phyloP scores from a whole-genome alignment of 192 early-diverging fungal species.

The Paraglomus brasilianum region DNA sequence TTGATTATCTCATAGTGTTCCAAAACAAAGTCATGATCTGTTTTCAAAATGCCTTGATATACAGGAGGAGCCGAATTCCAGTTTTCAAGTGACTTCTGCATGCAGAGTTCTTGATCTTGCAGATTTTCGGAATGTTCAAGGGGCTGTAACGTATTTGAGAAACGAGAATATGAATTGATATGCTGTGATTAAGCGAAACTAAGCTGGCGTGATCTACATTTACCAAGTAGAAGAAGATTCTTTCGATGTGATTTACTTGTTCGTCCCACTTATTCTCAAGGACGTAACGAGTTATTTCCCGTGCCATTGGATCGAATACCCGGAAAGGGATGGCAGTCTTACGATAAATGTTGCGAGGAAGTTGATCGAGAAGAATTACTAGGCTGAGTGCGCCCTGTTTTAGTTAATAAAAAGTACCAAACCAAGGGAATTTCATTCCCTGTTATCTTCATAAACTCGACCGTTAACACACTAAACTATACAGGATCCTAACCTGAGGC shows the following conservation, averaged over 20 bases:
- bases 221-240: constrained; percentile 53
- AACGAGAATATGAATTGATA: background rate
- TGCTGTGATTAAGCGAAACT: background rate
- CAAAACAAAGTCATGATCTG: constrained; percentile 41
- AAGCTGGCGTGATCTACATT: background rate
- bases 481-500: background rate
- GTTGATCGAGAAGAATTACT: constrained; percentile 59
- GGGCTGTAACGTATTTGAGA: constrained; percentile 36
- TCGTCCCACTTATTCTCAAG: constrained; percentile 48
- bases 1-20: constrained; percentile 51
- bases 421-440: too few species aligned
- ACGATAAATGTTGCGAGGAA: constrained; percentile 66
- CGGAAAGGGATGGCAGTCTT: constrained; percentile 51
- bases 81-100: constrained; percentile 47
- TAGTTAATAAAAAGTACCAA: too few species aligned
- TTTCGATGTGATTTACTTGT: constrained; percentile 50
- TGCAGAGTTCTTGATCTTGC: constrained; percentile 56
- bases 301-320: constrained; percentile 52
- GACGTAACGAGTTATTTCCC: constrained; percentile 50
- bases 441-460: too few species aligned
- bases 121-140: constrained; percentile 63
- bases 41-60: constrained; percentile 36
- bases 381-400: constrained; percentile 24
- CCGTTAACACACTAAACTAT: background rate
- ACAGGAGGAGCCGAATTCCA: constrained; percentile 1